Conservation (phyloP, 1,284 basidiomycete genomes). For the Sporisorium graminicola region DNA sequence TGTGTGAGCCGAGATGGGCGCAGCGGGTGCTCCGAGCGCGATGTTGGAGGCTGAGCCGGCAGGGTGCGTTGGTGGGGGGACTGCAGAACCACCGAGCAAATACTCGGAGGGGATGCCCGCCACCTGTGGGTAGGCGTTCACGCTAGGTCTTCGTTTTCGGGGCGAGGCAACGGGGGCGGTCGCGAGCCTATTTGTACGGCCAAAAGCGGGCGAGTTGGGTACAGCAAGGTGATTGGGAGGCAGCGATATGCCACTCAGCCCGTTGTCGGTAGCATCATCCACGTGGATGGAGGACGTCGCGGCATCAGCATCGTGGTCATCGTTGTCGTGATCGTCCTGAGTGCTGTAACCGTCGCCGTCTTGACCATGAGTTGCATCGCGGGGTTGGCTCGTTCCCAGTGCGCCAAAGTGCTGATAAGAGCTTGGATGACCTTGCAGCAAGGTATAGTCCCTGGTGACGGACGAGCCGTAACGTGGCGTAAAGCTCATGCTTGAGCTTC, state of each 20-base stretch:
- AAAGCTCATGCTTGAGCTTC: slow-evolving; percentile 38
- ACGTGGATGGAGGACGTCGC: slow-evolving; percentile 28
- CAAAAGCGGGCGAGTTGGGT: slow-evolving; percentile 30
- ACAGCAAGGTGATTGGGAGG: slow-evolving; percentile 27
- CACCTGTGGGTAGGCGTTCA: slow-evolving; percentile 48
- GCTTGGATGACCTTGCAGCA: slow-evolving; percentile 49
- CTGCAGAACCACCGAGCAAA: slow-evolving; percentile 46
- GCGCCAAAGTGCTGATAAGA: slow-evolving; percentile 49
- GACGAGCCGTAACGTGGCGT: slow-evolving; percentile 53
- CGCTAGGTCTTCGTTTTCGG: slow-evolving; percentile 36
- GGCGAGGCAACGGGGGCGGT: slow-evolving; percentile 32
- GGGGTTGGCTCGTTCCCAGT: slow-evolving; percentile 14
- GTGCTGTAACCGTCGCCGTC: slow-evolving; percentile 8
- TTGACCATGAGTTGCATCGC: slow-evolving; percentile 1
- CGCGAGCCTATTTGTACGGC: slow-evolving; percentile 28
- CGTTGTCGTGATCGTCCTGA: slow-evolving; percentile 18
- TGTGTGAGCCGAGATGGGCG: not conserved
- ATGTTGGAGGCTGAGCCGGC: slow-evolving; percentile 23
- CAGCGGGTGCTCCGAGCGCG: slow-evolving; percentile 23
- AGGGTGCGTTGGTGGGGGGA: slow-evolving; percentile 39
- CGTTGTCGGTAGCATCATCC: slow-evolving; percentile 32
- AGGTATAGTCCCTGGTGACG: slow-evolving; percentile 48
- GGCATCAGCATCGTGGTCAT: slow-evolving; percentile 15
- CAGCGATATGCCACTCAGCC: slow-evolving; percentile 44
- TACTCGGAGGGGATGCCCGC: slow-evolving; percentile 52